A percentile compares a stretch with the other conserved stretches of the same genome.
These are phyloP conservation scores for Crotalaria pallida DNA, from an alignment of 306 rosid species.

Conservation along the genomic window DNA sequence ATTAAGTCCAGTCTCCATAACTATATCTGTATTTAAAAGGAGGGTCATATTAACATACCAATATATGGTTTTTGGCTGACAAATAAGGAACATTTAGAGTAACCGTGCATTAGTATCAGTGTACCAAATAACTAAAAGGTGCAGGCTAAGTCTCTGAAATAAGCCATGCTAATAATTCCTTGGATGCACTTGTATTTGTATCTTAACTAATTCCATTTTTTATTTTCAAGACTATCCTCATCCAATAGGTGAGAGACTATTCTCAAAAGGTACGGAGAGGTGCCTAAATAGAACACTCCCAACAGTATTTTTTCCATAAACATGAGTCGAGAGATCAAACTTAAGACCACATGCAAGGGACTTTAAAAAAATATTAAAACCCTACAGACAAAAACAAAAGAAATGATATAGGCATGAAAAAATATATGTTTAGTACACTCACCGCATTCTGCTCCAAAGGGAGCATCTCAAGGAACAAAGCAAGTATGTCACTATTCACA, in stretches of 20 bases:
- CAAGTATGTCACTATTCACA: slow-evolving; percentile 73
- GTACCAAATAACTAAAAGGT: neutral
- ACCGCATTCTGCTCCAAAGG: slow-evolving; percentile 74
- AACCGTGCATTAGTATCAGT: neutral
- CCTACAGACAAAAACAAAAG: neutral
- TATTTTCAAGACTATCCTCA: too few species aligned
- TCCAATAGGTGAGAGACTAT: too few species aligned
- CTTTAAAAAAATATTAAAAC: neutral
- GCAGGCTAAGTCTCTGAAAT: neutral
- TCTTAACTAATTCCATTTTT: too few species aligned
- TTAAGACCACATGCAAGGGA: too few species aligned
- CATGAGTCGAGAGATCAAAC: too few species aligned
- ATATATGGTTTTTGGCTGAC: neutral
- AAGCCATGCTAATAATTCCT: neutral
- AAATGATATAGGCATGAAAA: neutral
- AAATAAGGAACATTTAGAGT: neutral
- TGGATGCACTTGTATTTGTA: too few species aligned
- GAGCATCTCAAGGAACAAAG: slow-evolving; percentile 66
- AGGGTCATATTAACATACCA: neutral
- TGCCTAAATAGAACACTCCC: too few species aligned
- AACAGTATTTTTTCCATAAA: too few species aligned
- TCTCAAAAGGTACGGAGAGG: too few species aligned
- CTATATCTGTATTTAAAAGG: neutral
- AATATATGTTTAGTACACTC: slow-evolving; percentile 24
- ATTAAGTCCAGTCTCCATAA: neutral